Evolutionary conservation across 139 green algal genomes (phyloP).

Genomic region (Chlorella sp.): DNA sequence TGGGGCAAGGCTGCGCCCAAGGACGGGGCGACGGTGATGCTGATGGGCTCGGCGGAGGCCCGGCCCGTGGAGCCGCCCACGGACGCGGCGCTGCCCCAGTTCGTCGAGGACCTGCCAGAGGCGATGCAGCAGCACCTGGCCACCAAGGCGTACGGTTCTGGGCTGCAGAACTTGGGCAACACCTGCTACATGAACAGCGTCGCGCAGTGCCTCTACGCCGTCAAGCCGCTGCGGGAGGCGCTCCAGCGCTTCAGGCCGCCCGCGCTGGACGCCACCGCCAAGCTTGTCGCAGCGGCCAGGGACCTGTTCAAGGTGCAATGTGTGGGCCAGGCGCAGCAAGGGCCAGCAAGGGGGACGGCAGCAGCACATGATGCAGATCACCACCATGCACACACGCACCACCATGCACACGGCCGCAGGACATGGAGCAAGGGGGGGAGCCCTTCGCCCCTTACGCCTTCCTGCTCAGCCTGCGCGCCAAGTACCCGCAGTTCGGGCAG

Average conservation of each 20-base stretch:
- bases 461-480: slow-evolving; percentile 69
- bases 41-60: slow-evolving; percentile 93
- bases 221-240: slow-evolving; percentile 34
- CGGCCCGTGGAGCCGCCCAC: slow-evolving; percentile 58
- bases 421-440: slow-evolving; percentile 50
- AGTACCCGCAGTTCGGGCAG: slow-evolving; percentile 93
- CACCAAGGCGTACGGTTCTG: slow-evolving; percentile 66
- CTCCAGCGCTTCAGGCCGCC: slow-evolving; percentile 11
- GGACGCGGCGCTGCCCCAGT: slow-evolving; percentile 56
- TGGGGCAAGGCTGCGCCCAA: slow-evolving; percentile 79
- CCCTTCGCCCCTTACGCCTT: slow-evolving; percentile 81
- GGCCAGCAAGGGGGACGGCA: too few relatives aligned
- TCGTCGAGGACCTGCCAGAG: slow-evolving; percentile 94
- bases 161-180: slow-evolving; percentile 94
- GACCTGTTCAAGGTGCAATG: neutral
- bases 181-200: slow-evolving; percentile 99
- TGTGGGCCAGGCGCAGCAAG: too few relatives aligned
- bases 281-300: slow-evolving; percentile 9
- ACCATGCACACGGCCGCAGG: slow-evolving; percentile 6
- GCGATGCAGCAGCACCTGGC: slow-evolving; percentile 4
- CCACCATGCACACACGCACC: neutral
- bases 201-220: slow-evolving; percentile 78
- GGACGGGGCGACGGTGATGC: slow-evolving; percentile 83
- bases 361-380: too few relatives aligned
- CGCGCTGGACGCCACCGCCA: slow-evolving; percentile 2